A percentile compares a stretch with the other conserved stretches of the same genome.
These are phyloP conservation scores for Cystobasidiopsis lactophilus DNA, from an alignment of 768 basidiomycete genomes.

Conservation along the genomic window DNA sequence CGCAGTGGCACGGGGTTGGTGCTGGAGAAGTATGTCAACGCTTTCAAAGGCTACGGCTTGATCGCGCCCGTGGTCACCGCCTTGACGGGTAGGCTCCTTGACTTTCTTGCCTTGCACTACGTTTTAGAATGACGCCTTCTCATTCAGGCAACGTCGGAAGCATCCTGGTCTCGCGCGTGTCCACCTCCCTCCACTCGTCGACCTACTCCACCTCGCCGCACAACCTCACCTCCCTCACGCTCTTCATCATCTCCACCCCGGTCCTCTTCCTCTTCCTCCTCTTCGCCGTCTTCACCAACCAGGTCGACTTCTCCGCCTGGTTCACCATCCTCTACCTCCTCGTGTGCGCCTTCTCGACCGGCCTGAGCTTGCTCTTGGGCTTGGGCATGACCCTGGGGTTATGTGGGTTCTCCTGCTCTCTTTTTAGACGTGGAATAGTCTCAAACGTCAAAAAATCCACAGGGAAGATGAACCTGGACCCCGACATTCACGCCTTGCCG, in stretches of 20 bases:
- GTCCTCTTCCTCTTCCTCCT: slow-evolving; percentile 53
- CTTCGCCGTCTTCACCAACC: slow-evolving; percentile 44
- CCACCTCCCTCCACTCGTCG: slow-evolving; percentile 60
- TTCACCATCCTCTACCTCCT: slow-evolving; percentile 44
- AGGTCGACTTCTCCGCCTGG: slow-evolving; percentile 47
- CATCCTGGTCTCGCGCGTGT: slow-evolving; percentile 73
- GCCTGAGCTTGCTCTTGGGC: background rate
- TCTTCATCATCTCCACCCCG: slow-evolving; percentile 55
- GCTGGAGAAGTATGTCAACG: slow-evolving; percentile 66
- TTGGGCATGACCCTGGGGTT: background rate
- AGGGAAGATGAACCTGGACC: background rate
- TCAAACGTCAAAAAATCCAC: too few species aligned
- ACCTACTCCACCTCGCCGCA: slow-evolving; percentile 8
- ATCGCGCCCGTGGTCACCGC: slow-evolving; percentile 74
- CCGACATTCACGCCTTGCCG: slow-evolving; percentile 1
- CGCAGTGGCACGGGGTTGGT: slow-evolving; percentile 75
- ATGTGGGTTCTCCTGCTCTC: background rate
- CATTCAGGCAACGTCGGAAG: slow-evolving; percentile 79
- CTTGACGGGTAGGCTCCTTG: too few species aligned
- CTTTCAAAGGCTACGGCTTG: slow-evolving; percentile 68
- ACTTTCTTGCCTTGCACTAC: background rate
- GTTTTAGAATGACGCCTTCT: slow-evolving; percentile 22
- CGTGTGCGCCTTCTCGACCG: background rate
- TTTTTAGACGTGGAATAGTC: too few species aligned
- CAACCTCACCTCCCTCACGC: slow-evolving; percentile 27